Evolutionary conservation across 1,284 basidiomycete genomes (phyloP), one percentile per base, ranked within the genome.

Genomic region (Melampsora allii-populina): DNA sequence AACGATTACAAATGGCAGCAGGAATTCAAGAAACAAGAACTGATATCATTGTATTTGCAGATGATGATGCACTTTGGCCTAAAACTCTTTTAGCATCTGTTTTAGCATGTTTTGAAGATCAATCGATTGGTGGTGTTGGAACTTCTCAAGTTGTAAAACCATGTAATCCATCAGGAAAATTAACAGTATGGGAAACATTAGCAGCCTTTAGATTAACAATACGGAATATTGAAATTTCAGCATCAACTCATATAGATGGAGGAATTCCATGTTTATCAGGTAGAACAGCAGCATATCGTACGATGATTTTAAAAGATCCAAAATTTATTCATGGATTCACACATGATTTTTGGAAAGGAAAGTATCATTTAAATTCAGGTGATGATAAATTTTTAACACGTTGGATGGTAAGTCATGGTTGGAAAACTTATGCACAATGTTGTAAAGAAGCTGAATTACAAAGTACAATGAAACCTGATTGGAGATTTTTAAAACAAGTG

Each of bases 381-480:
- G 91, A 94, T 83, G 91, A 94, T 85, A 94, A 94, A 83, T 94
- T 92, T 83, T 84, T 94, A 80, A 94, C 92, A n/a, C 85, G 92
- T 45, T 95, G 92, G 92, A 92, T 94, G 90, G 92, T 94, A 76
- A 89, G 87, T 80, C 91, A 94, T 80, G 91, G 92, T 19, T 95
- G 92, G 92, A 89, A 86, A 82, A 94, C 92, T 19, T 93, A 92
- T 81, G 91, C 94, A 59, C 92, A 94, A 81, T 89, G 88, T 79
- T 94, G 91, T 85, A 88, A 88, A 81, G 91, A 94, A 83, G 91
- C 91, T 17, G 92, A 94, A 83, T 84, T 94, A 50, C 84, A 93
- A 67, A 91, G 88, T 82, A 94, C 92, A 66, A 95, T 94, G 92
- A 95, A 95, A 82, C 92, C 92, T 50, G 91, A 94, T 83, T 94